Evolutionary conservation across 2,329 filamentous ascomycete genomes (phyloP).

Genomic region (Diaporthe australafricana): DNA sequence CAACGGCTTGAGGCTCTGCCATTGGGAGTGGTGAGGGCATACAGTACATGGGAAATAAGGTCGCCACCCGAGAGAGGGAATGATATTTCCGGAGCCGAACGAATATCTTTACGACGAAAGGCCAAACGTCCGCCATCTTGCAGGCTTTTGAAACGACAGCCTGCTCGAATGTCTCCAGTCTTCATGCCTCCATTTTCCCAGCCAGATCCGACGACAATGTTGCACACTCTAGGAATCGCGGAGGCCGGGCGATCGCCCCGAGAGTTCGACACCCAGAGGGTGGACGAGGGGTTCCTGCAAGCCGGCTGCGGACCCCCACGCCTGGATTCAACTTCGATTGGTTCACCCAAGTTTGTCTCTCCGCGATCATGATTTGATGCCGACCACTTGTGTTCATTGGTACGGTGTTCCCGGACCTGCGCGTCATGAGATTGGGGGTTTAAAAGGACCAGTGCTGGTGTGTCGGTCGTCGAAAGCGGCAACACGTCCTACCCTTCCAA

Average conservation of each 20-base stretch:
- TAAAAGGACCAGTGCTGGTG: background rate
- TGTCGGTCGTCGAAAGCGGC: background rate
- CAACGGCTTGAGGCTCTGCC: background rate
- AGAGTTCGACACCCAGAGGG: background rate
- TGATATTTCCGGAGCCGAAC: background rate
- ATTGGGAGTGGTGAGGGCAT: background rate
- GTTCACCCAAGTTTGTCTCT: constrained; percentile 12
- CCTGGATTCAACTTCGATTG: constrained; percentile 14
- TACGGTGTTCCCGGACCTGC: constrained; percentile 3
- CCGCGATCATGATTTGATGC: background rate
- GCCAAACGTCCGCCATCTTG: constrained; percentile 7
- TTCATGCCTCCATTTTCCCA: background rate
- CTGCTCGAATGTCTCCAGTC: background rate
- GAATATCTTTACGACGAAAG: constrained; percentile 24
- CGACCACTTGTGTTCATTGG: background rate
- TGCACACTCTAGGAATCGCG: background rate
- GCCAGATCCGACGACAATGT: constrained; percentile 6
- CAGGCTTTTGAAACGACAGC: constrained; percentile 28
- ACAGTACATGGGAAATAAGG: background rate
- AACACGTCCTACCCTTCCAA: background rate
- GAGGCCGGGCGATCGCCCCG: constrained; percentile 32
- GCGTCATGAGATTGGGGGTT: background rate
- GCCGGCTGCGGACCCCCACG: constrained; percentile 26
- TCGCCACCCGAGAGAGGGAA: background rate
- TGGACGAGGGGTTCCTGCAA: constrained; percentile 28